Conservation (phyloP, 306 rosid genomes). For the Prunus kanzakura region DNA sequence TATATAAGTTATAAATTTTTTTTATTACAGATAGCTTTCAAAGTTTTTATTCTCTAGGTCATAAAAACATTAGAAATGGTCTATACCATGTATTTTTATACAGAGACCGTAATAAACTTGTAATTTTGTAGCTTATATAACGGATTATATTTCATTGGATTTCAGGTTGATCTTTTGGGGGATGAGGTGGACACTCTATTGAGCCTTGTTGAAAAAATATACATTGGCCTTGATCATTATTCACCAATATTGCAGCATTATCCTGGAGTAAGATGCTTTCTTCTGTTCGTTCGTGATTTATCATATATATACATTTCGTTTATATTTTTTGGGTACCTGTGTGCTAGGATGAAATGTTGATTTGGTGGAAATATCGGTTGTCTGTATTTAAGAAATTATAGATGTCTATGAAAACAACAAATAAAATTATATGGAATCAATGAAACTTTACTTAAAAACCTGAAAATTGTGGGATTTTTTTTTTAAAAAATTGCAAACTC, state of each 20-base stretch:
- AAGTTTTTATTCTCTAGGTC: neutral
- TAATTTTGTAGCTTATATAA: constrained; percentile 16
- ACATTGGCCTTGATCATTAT: constrained; percentile 87
- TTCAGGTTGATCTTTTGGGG: constrained; percentile 95
- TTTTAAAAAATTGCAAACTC: neutral
- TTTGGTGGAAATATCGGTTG: neutral
- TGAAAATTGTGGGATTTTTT: neutral
- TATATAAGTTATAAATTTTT: neutral
- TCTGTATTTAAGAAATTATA: neutral
- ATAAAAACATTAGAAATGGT: neutral
- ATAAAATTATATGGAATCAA: neutral
- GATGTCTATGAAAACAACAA: neutral
- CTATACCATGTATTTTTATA: neutral
- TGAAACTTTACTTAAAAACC: neutral
- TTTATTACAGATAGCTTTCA: neutral
- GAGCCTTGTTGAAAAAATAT: constrained; percentile 63
- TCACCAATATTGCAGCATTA: constrained; percentile 90
- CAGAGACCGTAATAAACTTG: neutral
- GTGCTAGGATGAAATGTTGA: neutral
- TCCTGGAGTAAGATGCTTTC: constrained; percentile 72
- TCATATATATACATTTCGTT: neutral
- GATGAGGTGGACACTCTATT: constrained; percentile 70
- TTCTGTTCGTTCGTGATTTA: neutral
- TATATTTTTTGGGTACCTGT: neutral
- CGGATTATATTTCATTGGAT: constrained; percentile 22